Percentiles rank a stretch among this genome's conserved stretches.
phyloP scores from a whole-genome alignment of 495 filamentous ascomycete genomes.

The Pseudomonodictys pantanalensis region DNA sequence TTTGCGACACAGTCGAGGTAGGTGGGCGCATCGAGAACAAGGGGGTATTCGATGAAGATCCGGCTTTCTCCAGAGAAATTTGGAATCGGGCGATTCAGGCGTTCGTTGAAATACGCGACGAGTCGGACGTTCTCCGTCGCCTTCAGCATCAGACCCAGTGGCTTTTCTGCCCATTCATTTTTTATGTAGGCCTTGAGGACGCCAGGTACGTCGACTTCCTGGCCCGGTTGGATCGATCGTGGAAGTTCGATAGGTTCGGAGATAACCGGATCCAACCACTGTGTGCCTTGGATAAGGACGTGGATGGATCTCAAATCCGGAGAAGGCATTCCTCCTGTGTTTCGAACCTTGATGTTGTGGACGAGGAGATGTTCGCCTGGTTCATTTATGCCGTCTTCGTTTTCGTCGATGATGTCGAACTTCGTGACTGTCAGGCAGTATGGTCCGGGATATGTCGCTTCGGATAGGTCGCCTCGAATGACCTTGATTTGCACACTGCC shows the following conservation, averaged over 20 bases:
- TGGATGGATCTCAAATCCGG: conserved; percentile 3
- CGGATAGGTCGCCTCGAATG: conserved; percentile 35
- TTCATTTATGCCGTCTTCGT: conserved; percentile 48
- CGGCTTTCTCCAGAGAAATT: conserved; percentile 5
- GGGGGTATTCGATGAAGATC: conserved; percentile 18
- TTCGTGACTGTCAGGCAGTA: conserved; percentile 42
- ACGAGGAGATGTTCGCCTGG: conserved; percentile 47
- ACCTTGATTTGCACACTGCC: conserved; percentile 39
- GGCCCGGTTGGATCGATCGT: conserved; percentile 13
- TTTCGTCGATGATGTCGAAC: conserved; percentile 48
- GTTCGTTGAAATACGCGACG: conserved; percentile 16
- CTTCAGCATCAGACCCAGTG: not conserved
- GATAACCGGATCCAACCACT: conserved; percentile 12
- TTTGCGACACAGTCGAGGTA: conserved; percentile 25
- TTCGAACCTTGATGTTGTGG: conserved; percentile 44
- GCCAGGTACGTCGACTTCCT: conserved; percentile 20
- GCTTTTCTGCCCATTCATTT: conserved; percentile 12
- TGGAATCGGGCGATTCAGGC: conserved; percentile 4
- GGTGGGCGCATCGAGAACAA: conserved; percentile 8
- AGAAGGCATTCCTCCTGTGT: conserved; percentile 34
- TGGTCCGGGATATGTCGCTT: conserved; percentile 37
- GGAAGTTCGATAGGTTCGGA: conserved; percentile 5
- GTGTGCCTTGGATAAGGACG: conserved; percentile 11
- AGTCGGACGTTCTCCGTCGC: not conserved
- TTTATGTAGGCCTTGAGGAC: conserved; percentile 11